These are phyloP conservation scores for Rhodocollybia butyracea DNA, from an alignment of 768 basidiomycete genomes.

Conservation along the genomic window DNA sequence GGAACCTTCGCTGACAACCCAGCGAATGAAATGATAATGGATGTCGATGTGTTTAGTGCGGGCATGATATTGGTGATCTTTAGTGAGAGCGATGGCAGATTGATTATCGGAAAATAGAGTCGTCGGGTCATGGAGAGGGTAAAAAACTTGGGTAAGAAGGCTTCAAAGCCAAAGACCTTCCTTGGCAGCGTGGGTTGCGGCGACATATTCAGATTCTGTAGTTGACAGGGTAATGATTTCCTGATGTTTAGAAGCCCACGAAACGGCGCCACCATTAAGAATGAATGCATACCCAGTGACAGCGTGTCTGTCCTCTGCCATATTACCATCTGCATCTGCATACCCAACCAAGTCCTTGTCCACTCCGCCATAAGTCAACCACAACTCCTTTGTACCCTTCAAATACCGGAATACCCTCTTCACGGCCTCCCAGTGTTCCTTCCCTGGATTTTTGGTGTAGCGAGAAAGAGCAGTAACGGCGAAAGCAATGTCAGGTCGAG, in stretches of 20 bases:
- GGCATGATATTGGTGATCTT: constrained; percentile 12
- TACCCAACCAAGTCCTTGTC: background rate
- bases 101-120: constrained; percentile 1
- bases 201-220: background rate
- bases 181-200: constrained; percentile 15
- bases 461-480: constrained; percentile 19
- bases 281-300: constrained; percentile 30
- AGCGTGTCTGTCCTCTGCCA: constrained; percentile 1
- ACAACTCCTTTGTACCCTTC: background rate
- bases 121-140: constrained; percentile 5
- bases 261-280: constrained; percentile 24
- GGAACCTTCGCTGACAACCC: constrained; percentile 16
- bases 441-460: constrained; percentile 23
- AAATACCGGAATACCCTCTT: constrained; percentile 32
- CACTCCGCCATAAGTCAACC: constrained; percentile 9
- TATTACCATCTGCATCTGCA: constrained; percentile 3
- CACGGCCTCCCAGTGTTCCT: constrained; percentile 28
- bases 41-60: constrained; percentile 21
- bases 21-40: constrained; percentile 22
- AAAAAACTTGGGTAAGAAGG: constrained; percentile 13
- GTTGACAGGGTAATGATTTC: constrained; percentile 27
- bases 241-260: constrained; percentile 32
- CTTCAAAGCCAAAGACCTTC: constrained; percentile 20
- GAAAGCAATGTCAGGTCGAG: background rate
- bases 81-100: background rate